Conservation (phyloP, 1,284 basidiomycete species). For the Ceraceosorus bombacis region DNA sequence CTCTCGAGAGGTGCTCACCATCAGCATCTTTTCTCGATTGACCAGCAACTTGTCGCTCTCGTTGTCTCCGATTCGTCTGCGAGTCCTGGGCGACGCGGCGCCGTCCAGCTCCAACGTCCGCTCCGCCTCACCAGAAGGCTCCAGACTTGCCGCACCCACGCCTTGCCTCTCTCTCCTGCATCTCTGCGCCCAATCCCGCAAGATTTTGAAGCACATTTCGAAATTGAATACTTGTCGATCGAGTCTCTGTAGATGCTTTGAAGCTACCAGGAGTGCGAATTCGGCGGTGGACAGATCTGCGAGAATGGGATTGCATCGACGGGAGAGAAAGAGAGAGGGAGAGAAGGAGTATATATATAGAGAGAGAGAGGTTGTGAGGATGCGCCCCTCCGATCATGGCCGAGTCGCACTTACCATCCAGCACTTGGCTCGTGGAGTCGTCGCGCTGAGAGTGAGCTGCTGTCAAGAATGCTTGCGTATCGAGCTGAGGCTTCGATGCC, state of each 20-base stretch:
- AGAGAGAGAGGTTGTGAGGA: neutral
- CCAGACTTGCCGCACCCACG: constrained; percentile 3
- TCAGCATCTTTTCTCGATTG: constrained; percentile 7
- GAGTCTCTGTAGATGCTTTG: constrained; percentile 38
- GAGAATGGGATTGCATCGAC: neutral
- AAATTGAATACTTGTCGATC: constrained; percentile 44
- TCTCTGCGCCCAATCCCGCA: constrained; percentile 26
- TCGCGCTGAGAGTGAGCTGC: neutral
- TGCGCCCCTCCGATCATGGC: neutral
- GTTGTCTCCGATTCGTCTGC: neutral
- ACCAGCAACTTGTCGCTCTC: neutral
- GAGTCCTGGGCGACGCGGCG: neutral
- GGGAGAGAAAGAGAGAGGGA: constrained; percentile 7
- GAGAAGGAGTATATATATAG: constrained; percentile 6
- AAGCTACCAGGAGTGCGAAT: constrained; percentile 36
- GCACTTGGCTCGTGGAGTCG: constrained; percentile 3
- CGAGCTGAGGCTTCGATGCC: no score
- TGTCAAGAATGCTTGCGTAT: no score
- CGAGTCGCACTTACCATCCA: neutral
- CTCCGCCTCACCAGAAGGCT: neutral
- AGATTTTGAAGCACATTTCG: constrained; percentile 41
- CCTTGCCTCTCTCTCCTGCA: constrained; percentile 10
- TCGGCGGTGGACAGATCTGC: constrained; percentile 33
- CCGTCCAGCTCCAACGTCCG: neutral
- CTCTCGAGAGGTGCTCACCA: constrained; percentile 2